Evolutionary conservation across 192 early-diverging fungal genomes (phyloP), one percentile per base, ranked within the genome.

Genomic region (Fimicolochytrium jonesii): DNA sequence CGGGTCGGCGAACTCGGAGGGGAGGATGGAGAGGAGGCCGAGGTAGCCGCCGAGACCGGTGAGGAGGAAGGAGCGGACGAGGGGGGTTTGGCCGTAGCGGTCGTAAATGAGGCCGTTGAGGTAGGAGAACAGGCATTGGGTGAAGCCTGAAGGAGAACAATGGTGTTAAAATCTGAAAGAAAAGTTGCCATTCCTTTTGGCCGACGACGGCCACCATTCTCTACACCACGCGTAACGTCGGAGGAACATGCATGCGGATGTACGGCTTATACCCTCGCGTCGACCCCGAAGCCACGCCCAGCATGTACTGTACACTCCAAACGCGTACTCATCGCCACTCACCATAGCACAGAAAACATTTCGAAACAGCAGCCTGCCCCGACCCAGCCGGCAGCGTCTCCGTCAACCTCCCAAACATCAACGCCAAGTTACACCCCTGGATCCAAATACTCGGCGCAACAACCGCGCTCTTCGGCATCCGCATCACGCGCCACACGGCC

Each of bases 61-160:
- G 53, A n/a, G 18, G 30, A 46, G 44, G 53, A 57, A 49, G 44
- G 54, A 34, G 41, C 18, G 13, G 53, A 57, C 26, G 31, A 68
- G 58, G 7, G 66, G 66, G 11, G 48, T 60, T 25, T 22, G 39
- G 23, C 66, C 66, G 34, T 36, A 68, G 6, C 42, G 29, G 59
- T 68, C 66, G 66, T 68, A 68, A 31, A 68, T 60, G 3, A 53
- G 51, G 37, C 66, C 66, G 60, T 60, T 68, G 5, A 62, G 15
- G 51, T 46, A 68, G 1, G 59, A 64, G 42, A 68, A 68, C 17
- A 28, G 37, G 66, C 58, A 61, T 50, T 52, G 53, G 31, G 46
- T 34, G n/a, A 53, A 2, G 11, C 66, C 66, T 68, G 26, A 11
- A n/a, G n/a, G n/a, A n/a, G n/a, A n/a, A n/a, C n/a, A n/a, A n/a